Evolutionary conservation across 306 rosid species (phyloP), one percentile per base, ranked within the genome.

Genomic region (Prunus kanzakura): DNA sequence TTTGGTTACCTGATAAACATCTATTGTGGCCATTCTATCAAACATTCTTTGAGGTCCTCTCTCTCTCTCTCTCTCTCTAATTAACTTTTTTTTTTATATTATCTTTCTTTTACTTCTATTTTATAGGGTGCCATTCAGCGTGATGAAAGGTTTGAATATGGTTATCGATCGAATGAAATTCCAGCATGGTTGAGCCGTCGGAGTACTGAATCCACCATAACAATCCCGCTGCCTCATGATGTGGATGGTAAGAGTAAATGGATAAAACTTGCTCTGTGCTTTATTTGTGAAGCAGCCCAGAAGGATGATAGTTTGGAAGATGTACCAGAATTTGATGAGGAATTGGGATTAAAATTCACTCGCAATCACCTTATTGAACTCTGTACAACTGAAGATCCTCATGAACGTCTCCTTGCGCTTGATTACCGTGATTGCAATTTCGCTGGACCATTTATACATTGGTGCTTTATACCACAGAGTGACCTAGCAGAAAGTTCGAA

Each of bases 211-310:
- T 54, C 60, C 29, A 75, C 77, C 9, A 20, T 76, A 38, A 54
- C 23, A 64, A 41, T 71, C 55, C 35, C 8, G 3, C 52, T 62
- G 0, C 57, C 74, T 29, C 54, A 30, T 22, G 64, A 68, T 15
- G 29, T 62, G 0, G 66, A 62, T n/a, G 22, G 51, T 41, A 25
- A 55, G 3, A 50, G 46, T 11, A 69, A 69, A 8, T 75, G 84
- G 73, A 76, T 64, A 9, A 80, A 80, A 20, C 62, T 81, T 5
- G 80, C 73, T 41, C 0, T 81, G 5, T 66, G 46, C n/a, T 57
- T 77, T 69, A 61, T 50, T 19, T 75, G 45, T 63, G 63, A 11
- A 54, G 22, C 15, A 4, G 18, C 57, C 5, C 57, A 58, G 61
- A 41, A 22, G 63, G 18, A 75, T 27, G 60, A 30, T 18, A 63